Base-by-base conservation (phyloP, 1,284 basidiomycete genomes). In the Peniophora sp. region DNA sequence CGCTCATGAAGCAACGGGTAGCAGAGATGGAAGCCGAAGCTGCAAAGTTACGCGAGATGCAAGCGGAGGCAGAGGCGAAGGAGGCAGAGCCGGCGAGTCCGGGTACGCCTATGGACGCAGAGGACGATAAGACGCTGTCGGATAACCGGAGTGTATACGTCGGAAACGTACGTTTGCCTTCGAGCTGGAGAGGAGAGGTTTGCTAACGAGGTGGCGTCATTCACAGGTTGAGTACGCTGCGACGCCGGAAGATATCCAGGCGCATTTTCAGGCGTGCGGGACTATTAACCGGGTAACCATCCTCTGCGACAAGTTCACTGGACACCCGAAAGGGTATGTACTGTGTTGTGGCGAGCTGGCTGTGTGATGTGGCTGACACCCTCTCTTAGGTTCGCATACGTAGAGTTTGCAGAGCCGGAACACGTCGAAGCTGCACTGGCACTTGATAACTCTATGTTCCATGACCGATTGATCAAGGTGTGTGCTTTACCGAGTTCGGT, bases 211-310 rank as follows among this genome's bases (percentile, higher is more conserved):
- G 47, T 41, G 19, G 35, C 47, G 43, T 47, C 9, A 10, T 11
- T 9, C n/a, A 32, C 61, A 99, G 95, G 96, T 99, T 51, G 97
- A 99, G 74, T 99, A 99, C 67, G 81, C 86, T 52, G 90, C 96
- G 8, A 97, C 97, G 24, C 97, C 97, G 14, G 97, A 99, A 70
- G 97, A 99, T 67, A 94, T 99, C 52, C 97, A 99, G 71, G 85
- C 81, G 43, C 97, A 99, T 68, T 99, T 99, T 73, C 90, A 94
- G 65, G 86, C 94, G 23, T 98, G 95, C 65, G 97, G 97, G 5
- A 95, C 91, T 19, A 99, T 99, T 69, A 99, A 99, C 73, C 84
- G 97, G 60, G 94, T 99, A 48, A 99, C 97, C 0, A 99, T 99
- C 63, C 81, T 99, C 23, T 99, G 97, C 69, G 97, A 99, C 78